A percentile compares a stretch with the other conserved stretches of the same genome.
These are phyloP conservation scores for Eremomyces bilateralis DNA, from an alignment of 495 filamentous ascomycete species.

Conservation along the genomic window DNA sequence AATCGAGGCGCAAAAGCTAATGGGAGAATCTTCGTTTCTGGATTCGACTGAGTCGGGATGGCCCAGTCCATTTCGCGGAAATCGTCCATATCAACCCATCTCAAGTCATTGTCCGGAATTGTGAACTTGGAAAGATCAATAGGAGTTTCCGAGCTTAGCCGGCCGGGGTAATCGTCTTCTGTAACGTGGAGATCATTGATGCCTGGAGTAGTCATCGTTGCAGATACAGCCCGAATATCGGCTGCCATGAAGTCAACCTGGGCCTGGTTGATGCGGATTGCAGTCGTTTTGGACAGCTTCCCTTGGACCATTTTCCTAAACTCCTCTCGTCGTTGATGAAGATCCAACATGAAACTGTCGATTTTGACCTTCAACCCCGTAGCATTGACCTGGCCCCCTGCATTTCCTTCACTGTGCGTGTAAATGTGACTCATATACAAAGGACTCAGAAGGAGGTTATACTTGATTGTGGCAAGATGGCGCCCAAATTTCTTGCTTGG, in stretches of 20 bases:
- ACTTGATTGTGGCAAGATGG: constrained; percentile 92
- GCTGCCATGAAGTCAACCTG: constrained; percentile 82
- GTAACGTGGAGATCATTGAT: constrained; percentile 47
- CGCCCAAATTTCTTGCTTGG: constrained; percentile 96
- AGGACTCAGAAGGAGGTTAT: constrained; percentile 78
- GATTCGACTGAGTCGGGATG: constrained; percentile 70
- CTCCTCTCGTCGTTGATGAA: constrained; percentile 86
- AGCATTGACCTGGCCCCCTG: constrained; percentile 65
- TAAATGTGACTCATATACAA: constrained; percentile 92
- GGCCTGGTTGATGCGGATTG: constrained; percentile 86
- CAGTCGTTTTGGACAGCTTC: constrained; percentile 55
- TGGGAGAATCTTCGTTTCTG: constrained; percentile 80
- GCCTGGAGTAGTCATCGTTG: constrained; percentile 61
- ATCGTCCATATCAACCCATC: constrained; percentile 98
- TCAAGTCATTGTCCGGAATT: constrained; percentile 81
- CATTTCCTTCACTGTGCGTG: constrained; percentile 91
- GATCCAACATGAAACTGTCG: constrained; percentile 86
- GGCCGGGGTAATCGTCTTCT: too few species aligned
- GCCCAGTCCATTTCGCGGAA: constrained; percentile 97
- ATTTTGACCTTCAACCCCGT: constrained; percentile 86
- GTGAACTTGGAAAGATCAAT: constrained; percentile 75
- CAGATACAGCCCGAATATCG: constrained; percentile 84
- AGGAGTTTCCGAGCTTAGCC: too few species aligned
- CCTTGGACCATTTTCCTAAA: constrained; percentile 59
- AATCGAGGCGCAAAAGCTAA: constrained; percentile 81